Base-by-base conservation (phyloP, 2,329 filamentous ascomycete genomes). In the Purpureocillium takamizusanense region DNA sequence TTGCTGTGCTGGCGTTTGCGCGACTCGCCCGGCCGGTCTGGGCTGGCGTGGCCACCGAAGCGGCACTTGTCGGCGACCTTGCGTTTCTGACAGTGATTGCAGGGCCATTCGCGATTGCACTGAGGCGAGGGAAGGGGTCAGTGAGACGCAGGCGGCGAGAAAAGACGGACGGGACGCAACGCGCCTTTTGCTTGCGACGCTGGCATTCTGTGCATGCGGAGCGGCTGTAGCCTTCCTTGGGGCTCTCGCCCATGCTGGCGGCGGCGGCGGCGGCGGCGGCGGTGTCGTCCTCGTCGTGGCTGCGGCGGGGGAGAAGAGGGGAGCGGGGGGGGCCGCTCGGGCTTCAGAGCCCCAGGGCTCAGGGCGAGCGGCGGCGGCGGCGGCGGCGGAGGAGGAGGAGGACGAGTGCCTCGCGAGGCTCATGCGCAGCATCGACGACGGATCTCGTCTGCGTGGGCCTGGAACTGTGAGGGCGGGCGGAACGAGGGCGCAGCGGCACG, bases 131-230 rank as follows among this genome's bases (percentile, higher is more conserved):
- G 18, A 28, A 15, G 13, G 14, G 12, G 32, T 34, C 28, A 31
- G 25, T 21, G 15, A 12, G 29, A 25, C 7, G 16, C n/a, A 29
- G 16, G 6, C 11, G 28, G 32, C n/a, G n/a, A 23, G 28, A 34
- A 3, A 10, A 30, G 32, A 32, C 9, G 21, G 28, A 16, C 11
- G 34, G 4, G 17, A 30, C 1, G 16, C 15, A 17, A 16, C 17
- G 8, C 10, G 4, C 60, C 51, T 58, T 63, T 50, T 63, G 60
- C 49, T 63, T 63, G 35, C 60, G 57, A 13, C 60, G 55, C 29
- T 55, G 50, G 40, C 60, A 70, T 48, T 69, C 66, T 4, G 64
- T 63, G 44, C 66, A 70, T 34, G 66, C 65, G 14, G 56, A 45
- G 31, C 57, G 55, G 34, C 40, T 32, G 16, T 42, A 40, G 35